Evolutionary conservation across 2,329 filamentous ascomycete species (phyloP).

Genomic region (Colletotrichum truncatum): DNA sequence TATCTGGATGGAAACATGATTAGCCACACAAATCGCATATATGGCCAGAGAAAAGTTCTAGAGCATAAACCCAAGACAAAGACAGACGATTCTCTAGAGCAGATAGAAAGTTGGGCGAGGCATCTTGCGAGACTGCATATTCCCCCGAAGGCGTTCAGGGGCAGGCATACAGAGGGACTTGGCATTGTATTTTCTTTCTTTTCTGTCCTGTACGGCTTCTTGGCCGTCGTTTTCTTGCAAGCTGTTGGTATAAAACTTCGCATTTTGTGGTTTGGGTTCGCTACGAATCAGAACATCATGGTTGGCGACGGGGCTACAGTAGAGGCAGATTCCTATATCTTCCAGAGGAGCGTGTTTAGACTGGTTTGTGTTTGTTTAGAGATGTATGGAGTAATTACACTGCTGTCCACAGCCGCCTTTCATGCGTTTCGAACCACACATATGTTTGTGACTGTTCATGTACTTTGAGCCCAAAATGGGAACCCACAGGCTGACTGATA

Average conservation of each 20-base stretch:
- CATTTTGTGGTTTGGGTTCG: background rate
- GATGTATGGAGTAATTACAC: background rate
- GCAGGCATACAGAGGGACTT: conserved; percentile 23
- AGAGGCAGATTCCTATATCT: background rate
- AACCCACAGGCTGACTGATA: too few species aligned
- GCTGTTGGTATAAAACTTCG: background rate
- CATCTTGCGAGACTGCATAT: conserved; percentile 21
- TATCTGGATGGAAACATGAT: background rate
- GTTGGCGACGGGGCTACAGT: background rate
- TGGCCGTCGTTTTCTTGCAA: background rate
- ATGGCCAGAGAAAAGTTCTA: conserved; percentile 19
- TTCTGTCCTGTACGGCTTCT: conserved; percentile 17
- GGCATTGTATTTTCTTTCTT: conserved; percentile 16
- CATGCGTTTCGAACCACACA: background rate
- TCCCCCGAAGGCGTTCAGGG: conserved; percentile 25
- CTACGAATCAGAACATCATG: background rate
- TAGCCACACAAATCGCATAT: conserved; percentile 20
- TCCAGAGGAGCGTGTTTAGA: background rate
- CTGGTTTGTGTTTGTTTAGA: background rate
- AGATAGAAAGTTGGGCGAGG: conserved; percentile 13
- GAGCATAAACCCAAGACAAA: conserved; percentile 18
- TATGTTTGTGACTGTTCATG: background rate
- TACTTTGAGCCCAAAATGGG: background rate
- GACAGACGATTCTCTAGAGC: conserved; percentile 3
- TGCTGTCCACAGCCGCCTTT: background rate